These are phyloP conservation scores for Pyricularia grisea DNA, from an alignment of 2,329 filamentous ascomycete genomes.

Conservation along the genomic window DNA sequence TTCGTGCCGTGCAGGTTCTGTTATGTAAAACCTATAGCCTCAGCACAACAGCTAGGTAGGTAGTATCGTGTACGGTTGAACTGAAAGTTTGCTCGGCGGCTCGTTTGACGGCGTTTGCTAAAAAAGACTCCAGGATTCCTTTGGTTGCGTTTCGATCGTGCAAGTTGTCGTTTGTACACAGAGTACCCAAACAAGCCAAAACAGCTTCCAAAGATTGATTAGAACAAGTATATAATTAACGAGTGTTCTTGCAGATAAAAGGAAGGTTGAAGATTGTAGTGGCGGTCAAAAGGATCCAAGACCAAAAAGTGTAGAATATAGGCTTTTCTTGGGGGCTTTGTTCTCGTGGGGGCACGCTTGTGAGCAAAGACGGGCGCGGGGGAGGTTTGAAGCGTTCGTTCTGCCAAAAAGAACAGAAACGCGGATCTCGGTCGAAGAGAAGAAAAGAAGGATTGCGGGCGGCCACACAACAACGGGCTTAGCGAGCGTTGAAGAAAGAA, in stretches of 20 bases:
- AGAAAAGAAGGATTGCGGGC: background rate
- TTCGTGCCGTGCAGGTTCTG: background rate
- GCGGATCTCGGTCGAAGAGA: background rate
- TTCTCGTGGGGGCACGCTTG: background rate
- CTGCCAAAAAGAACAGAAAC: background rate
- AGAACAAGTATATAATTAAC: constrained; percentile 5
- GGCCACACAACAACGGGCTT: constrained; percentile 2
- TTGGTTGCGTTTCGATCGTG: background rate
- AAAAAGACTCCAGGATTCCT: background rate
- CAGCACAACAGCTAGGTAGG: background rate
- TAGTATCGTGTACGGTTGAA: background rate
- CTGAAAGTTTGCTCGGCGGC: background rate
- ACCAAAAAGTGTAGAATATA: background rate
- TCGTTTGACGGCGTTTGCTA: background rate
- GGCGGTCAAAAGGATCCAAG: background rate
- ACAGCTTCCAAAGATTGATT: constrained; percentile 1
- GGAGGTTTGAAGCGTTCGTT: background rate
- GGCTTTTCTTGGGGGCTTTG: background rate
- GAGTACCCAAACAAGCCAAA: background rate
- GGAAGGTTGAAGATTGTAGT: background rate
- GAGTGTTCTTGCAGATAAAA: background rate
- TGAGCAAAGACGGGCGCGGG: background rate
- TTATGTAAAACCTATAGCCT: background rate
- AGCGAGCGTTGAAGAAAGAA: constrained; percentile 19
- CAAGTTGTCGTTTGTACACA: background rate